phyloP scores from a whole-genome alignment of 2,329 filamentous ascomycete genomes.

The Helotiales sp. region DNA sequence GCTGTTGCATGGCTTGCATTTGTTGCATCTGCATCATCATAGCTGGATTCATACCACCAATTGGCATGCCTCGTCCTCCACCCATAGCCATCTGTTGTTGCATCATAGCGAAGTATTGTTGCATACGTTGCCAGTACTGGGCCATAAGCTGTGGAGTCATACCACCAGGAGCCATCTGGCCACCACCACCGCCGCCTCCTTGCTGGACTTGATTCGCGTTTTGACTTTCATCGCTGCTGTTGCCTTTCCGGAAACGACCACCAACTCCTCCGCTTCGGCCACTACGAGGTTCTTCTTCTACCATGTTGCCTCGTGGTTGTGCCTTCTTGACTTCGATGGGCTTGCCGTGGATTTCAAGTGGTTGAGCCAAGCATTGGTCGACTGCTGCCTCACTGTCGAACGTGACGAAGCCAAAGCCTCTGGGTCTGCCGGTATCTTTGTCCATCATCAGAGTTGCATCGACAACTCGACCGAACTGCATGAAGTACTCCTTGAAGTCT shows the following conservation, averaged over 20 bases:
- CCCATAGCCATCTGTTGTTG: conserved; percentile 86
- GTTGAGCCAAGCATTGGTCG: conserved; percentile 81
- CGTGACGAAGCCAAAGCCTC: conserved; percentile 97
- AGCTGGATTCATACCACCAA: conserved; percentile 66
- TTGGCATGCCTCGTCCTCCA: conserved; percentile 59
- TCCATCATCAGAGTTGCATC: conserved; percentile 99
- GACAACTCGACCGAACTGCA: conserved; percentile 91
- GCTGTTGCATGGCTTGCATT: conserved; percentile 49
- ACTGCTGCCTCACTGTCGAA: conserved; percentile 96
- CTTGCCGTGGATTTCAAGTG: conserved; percentile 91
- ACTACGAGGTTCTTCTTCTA: conserved; percentile 73
- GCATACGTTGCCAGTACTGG: conserved; percentile 98
- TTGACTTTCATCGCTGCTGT: conserved; percentile 45
- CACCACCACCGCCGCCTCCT: conserved; percentile 25
- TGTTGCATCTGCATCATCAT: conserved; percentile 75
- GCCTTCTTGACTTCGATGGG: conserved; percentile 98
- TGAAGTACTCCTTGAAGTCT: conserved; percentile 96
- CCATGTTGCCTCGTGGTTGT: conserved; percentile 90
- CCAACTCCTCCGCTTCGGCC: no score
- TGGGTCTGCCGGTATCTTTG: conserved; percentile 95
- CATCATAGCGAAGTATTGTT: conserved; percentile 95
- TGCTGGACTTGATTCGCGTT: conserved; percentile 39
- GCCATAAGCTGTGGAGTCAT: conserved; percentile 98
- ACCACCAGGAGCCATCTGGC: conserved; percentile 49
- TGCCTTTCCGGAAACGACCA: conserved; percentile 56